Percentiles rank a stretch among this genome's conserved stretches.
Evolutionary conservation across 2,329 filamentous ascomycete genomes (phyloP).

Genomic region (Fusarium sp.): DNA sequence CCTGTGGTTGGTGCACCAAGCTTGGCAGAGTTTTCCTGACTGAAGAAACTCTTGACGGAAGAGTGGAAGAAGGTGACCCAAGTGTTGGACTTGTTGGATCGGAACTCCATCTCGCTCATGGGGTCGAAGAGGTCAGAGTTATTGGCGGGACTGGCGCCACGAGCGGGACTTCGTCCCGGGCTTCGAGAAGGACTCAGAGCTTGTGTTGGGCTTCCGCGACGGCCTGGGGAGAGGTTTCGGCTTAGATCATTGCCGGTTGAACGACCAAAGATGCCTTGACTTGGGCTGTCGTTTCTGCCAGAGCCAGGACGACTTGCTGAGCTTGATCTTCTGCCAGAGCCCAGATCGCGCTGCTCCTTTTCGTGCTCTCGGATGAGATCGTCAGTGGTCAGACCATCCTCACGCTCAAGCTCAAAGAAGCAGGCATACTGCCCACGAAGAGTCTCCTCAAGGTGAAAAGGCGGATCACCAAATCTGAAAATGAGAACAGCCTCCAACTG

Average conservation of each 20-base stretch:
- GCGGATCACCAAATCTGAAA: slow-evolving; percentile 56
- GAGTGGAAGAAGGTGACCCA: slow-evolving; percentile 55
- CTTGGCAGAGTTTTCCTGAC: slow-evolving; percentile 45
- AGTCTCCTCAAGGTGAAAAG: slow-evolving; percentile 55
- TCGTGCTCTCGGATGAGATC: slow-evolving; percentile 55
- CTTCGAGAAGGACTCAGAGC: slow-evolving; percentile 20
- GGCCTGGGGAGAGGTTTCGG: slow-evolving; percentile 35
- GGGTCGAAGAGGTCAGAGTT: slow-evolving; percentile 48
- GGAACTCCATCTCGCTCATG: slow-evolving; percentile 52
- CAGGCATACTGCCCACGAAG: slow-evolving; percentile 58
- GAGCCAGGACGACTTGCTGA: slow-evolving; percentile 38
- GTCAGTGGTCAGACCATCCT: slow-evolving; percentile 57
- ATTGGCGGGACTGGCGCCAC: slow-evolving; percentile 42
- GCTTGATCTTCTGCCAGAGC: slow-evolving; percentile 34
- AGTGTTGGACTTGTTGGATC: slow-evolving; percentile 56
- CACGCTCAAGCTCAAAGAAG: slow-evolving; percentile 59
- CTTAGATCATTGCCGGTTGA: slow-evolving; percentile 28
- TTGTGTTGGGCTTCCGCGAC: slow-evolving; percentile 21
- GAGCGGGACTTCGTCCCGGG: slow-evolving; percentile 20
- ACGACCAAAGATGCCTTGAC: slow-evolving; percentile 24
- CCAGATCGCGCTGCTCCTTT: slow-evolving; percentile 40
- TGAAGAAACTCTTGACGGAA: slow-evolving; percentile 55
- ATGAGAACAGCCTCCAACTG: slow-evolving; percentile 58
- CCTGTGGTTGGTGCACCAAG: slow-evolving; percentile 14
- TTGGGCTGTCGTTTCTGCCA: slow-evolving; percentile 31